Percentiles rank a stretch among this genome's conserved stretches.
phyloP scores from a whole-genome alignment of 2,329 filamentous ascomycete genomes.

The Diaporthe amygdali region DNA sequence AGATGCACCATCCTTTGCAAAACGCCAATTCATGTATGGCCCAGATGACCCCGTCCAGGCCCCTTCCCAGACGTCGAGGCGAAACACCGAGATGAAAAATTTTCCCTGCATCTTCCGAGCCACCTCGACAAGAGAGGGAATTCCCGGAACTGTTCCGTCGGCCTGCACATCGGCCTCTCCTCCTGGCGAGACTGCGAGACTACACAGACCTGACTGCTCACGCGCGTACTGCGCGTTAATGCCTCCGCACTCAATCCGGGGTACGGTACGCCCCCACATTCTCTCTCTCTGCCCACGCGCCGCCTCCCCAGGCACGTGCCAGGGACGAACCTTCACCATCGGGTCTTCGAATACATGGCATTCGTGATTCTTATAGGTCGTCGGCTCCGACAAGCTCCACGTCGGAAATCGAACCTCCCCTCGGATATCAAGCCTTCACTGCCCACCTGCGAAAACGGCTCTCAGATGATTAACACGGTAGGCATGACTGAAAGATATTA shows the following conservation, averaged over 20 bases:
- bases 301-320: background rate
- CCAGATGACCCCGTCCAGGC: no score
- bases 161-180: constrained; percentile 1
- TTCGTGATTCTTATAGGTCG: background rate
- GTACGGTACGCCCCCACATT: constrained; percentile 17
- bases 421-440: background rate
- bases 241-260: constrained; percentile 11
- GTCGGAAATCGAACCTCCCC: constrained; percentile 13
- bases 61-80: background rate
- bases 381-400: constrained; percentile 23
- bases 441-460: constrained; percentile 21
- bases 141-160: constrained; percentile 5
- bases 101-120: constrained; percentile 5
- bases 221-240: constrained; percentile 8
- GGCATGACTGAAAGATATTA: background rate
- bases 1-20: background rate
- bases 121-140: background rate
- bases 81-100: constrained; percentile 11
- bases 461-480: background rate
- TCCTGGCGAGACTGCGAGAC: no score
- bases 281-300: background rate
- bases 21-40: background rate
- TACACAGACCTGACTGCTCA: background rate
- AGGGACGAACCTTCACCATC: background rate
- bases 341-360: background rate